Evolutionary conservation across 2,329 filamentous ascomycete genomes (phyloP).

Genomic region (Stachybotrys elegans): DNA sequence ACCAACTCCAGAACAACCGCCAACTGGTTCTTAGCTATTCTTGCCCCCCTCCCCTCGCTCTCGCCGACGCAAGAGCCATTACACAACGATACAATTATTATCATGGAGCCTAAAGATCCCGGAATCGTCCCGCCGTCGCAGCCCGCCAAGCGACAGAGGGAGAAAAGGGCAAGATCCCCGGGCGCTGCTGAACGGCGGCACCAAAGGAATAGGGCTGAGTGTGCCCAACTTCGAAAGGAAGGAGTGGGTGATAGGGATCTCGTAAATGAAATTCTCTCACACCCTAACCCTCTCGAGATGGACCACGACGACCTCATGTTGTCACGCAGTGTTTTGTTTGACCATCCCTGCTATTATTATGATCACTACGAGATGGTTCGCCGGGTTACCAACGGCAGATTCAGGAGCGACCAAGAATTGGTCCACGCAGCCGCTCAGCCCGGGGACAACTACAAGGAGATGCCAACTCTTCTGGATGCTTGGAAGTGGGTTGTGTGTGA

Average conservation of each 20-base stretch:
- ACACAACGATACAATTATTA: too few relatives aligned
- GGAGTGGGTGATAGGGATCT: neutral
- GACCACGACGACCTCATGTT: neutral
- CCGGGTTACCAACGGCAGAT: conserved; percentile 5
- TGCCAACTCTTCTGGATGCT: conserved; percentile 3
- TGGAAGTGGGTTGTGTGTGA: conserved; percentile 13
- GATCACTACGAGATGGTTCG: conserved; percentile 3
- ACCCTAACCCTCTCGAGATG: neutral
- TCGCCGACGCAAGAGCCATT: too few relatives aligned
- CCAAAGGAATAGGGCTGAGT: too few relatives aligned
- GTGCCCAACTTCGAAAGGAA: neutral
- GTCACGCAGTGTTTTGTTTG: conserved; percentile 7
- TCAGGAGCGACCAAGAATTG: neutral
- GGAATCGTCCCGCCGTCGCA: too few relatives aligned
- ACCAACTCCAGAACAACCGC: too few relatives aligned
- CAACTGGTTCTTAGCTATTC: too few relatives aligned
- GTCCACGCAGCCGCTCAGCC: neutral
- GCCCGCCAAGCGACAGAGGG: too few relatives aligned
- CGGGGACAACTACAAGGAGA: neutral
- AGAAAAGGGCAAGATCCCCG: too few relatives aligned
- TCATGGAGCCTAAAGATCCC: too few relatives aligned
- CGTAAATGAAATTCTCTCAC: neutral
- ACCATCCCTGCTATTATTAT: neutral
- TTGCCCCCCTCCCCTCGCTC: too few relatives aligned
- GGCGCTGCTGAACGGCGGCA: too few relatives aligned